Percentiles rank a stretch among this genome's conserved stretches.
Conservation (phyloP, 2,329 filamentous ascomycete species). For the Epichloe gansuensis region DNA sequence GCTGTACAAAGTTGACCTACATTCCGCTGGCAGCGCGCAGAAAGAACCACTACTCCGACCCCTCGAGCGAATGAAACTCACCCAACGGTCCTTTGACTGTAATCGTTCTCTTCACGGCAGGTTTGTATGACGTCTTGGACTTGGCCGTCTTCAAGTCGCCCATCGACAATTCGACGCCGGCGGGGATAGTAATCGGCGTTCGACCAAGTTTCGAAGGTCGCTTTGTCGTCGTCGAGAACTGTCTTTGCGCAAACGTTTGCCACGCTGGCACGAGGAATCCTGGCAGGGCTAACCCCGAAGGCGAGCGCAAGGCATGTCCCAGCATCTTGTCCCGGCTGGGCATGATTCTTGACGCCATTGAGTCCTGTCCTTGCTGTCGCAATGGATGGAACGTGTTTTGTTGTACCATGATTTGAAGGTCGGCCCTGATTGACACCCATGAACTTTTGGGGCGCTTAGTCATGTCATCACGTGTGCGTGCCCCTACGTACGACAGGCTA, state of each 20-base stretch:
- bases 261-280: slow-evolving; percentile 64
- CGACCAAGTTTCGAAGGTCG: slow-evolving; percentile 74
- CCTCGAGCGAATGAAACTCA: slow-evolving; percentile 26
- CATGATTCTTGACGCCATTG: slow-evolving; percentile 47
- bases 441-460: slow-evolving; percentile 11
- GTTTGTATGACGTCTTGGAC: slow-evolving; percentile 47
- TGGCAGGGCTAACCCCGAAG: slow-evolving; percentile 45
- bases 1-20: too few species aligned
- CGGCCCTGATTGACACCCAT: background rate
- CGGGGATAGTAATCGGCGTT: slow-evolving; percentile 67
- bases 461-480: slow-evolving; percentile 7
- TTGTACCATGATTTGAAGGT: background rate
- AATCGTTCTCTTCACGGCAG: slow-evolving; percentile 53
- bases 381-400: background rate
- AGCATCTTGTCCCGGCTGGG: slow-evolving; percentile 49
- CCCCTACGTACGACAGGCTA: background rate
- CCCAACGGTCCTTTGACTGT: slow-evolving; percentile 73
- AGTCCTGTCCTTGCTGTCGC: slow-evolving; percentile 5
- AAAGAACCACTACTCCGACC: background rate
- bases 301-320: slow-evolving; percentile 40
- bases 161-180: slow-evolving; percentile 66
- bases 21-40: background rate
- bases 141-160: slow-evolving; percentile 46
- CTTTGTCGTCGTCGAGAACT: slow-evolving; percentile 59
- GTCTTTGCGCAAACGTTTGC: slow-evolving; percentile 28